Evolutionary conservation across 2,329 filamentous ascomycete genomes (phyloP).

Genomic region (Botrytis pseudocinerea): DNA sequence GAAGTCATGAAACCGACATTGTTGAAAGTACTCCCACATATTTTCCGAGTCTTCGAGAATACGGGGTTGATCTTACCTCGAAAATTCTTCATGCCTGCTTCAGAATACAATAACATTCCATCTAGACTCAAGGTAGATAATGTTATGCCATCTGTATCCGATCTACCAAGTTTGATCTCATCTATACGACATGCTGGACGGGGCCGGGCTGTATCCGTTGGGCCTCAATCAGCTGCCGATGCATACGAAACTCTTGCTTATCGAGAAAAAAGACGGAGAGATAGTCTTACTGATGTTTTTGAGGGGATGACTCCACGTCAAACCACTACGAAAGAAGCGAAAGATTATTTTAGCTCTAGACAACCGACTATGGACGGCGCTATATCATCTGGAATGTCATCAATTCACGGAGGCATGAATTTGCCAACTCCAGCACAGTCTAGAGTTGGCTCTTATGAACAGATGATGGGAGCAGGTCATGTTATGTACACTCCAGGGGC

Average conservation of each 20-base stretch:
- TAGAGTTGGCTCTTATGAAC: conserved; percentile 64
- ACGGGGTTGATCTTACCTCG: conserved; percentile 78
- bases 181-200: conserved; percentile 77
- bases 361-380: conserved; percentile 31
- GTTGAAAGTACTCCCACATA: conserved; percentile 74
- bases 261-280: conserved; percentile 67
- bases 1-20: conserved; percentile 84
- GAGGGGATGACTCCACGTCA: conserved; percentile 29
- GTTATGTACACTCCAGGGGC: conserved; percentile 43
- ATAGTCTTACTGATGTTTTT: conserved; percentile 48
- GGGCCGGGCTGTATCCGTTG: conserved; percentile 81
- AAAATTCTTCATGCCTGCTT: conserved; percentile 87
- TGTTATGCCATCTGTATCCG: conserved; percentile 83
- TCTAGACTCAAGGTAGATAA: conserved; percentile 75
- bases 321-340: conserved; percentile 15
- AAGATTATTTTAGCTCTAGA: conserved; percentile 26
- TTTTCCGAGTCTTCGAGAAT: conserved; percentile 84
- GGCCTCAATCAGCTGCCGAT: conserved; percentile 93
- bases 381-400: conserved; percentile 46
- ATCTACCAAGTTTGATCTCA: conserved; percentile 78
- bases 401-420: conserved; percentile 42
- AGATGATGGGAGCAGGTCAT: conserved; percentile 70
- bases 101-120: conserved; percentile 85
- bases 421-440: conserved; percentile 48
- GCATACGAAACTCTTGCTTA: conserved; percentile 95